These are phyloP conservation scores for Saksenaea vasiformis DNA, from an alignment of 371 early-diverging fungal genomes.

Conservation along the genomic window DNA sequence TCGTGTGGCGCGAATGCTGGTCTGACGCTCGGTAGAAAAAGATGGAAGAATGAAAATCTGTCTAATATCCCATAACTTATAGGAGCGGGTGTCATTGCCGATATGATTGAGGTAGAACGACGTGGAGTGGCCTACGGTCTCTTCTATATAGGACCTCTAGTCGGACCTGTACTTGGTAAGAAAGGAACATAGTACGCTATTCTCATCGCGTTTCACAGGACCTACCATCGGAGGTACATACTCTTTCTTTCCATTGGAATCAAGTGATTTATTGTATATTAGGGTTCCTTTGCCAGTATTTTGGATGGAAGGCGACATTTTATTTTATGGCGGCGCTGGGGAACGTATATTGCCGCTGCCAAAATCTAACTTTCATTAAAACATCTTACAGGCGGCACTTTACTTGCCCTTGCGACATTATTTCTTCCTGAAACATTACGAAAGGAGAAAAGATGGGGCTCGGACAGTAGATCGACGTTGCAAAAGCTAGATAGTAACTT, in stretches of 20 bases:
- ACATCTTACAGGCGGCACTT: slow-evolving; percentile 9
- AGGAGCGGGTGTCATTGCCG: slow-evolving; percentile 39
- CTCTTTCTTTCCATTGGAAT: too few relatives aligned
- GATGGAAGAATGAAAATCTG: background rate
- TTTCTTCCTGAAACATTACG: slow-evolving; percentile 36
- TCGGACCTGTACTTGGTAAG: slow-evolving; percentile 27
- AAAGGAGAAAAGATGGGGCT: background rate
- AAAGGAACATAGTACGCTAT: too few relatives aligned
- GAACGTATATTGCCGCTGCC: background rate
- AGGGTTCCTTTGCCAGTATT: slow-evolving; percentile 57
- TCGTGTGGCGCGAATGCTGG: slow-evolving; percentile 66
- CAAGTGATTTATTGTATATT: background rate
- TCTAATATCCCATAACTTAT: background rate
- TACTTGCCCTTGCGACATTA: slow-evolving; percentile 18
- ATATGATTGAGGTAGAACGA: slow-evolving; percentile 21
- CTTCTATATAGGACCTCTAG: slow-evolving; percentile 26
- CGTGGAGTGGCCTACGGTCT: slow-evolving; percentile 36
- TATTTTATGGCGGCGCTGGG: slow-evolving; percentile 60
- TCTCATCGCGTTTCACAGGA: background rate
- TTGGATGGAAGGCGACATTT: slow-evolving; percentile 69
- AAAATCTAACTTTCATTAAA: background rate
- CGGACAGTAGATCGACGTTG: background rate
- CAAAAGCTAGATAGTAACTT: background rate
- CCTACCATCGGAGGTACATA: slow-evolving; percentile 6
- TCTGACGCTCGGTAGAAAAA: slow-evolving; percentile 51